Conservation (phyloP, 1,284 basidiomycete species). For the Phenoliferia sp. region DNA sequence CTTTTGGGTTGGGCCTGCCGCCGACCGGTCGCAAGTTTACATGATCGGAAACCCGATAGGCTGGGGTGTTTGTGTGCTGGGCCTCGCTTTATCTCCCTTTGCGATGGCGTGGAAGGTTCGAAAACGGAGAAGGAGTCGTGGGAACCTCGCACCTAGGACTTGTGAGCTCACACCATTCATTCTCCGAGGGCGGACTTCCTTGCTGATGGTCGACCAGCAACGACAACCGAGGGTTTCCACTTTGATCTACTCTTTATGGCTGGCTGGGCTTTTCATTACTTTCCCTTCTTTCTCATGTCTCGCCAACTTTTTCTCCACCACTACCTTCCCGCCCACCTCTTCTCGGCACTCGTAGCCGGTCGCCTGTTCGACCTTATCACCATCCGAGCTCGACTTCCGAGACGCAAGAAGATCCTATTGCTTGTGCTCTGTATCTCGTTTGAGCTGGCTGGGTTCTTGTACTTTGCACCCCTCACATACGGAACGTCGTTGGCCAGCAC, state of each 20-base stretch:
- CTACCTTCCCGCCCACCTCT: conserved; percentile 81
- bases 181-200: not conserved
- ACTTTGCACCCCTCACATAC: not conserved
- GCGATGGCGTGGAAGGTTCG: conserved; percentile 82
- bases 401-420: not conserved
- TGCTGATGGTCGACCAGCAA: not conserved
- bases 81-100: conserved; percentile 74
- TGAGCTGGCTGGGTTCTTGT: not conserved
- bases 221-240: conserved; percentile 85
- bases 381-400: not conserved
- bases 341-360: conserved; percentile 85
- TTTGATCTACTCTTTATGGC: conserved; percentile 88
- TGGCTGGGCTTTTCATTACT: conserved; percentile 92
- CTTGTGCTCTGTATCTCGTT: not conserved
- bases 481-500: not conserved
- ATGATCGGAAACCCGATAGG: conserved; percentile 88
- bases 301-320: conserved; percentile 97
- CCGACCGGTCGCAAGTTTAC: conserved; percentile 88
- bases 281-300: conserved; percentile 97
- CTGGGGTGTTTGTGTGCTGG: conserved; percentile 90
- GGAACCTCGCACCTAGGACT: conserved; percentile 14
- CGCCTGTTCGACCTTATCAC: conserved; percentile 81
- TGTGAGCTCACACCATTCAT: not conserved
- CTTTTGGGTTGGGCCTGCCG: conserved; percentile 85
- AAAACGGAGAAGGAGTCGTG: conserved; percentile 86